Evolutionary conservation across 371 early-diverging fungal species (phyloP), one percentile per base, ranked within the genome.

Genomic region (Hamiltosporidium tvaerminnensis): DNA sequence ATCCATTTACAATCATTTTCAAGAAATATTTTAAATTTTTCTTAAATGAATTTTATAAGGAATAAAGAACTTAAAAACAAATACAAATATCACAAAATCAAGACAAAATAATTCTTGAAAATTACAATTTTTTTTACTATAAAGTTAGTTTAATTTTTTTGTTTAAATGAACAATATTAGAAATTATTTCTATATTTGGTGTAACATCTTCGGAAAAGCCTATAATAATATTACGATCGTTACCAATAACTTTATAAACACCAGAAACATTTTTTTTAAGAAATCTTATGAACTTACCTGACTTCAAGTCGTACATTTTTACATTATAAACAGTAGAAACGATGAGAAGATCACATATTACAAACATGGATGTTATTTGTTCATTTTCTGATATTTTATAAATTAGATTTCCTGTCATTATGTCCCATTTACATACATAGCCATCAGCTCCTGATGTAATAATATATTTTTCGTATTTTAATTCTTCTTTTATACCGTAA

Each of bases 391-490:
- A 10, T n/a, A 77, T 73, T 10, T 23, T 59, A 54, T 69, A 73
- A 0, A 59, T 55, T 2, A 63, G 33, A 34, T 16, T 39, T 2
- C 55, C 36, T 34, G 44, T 66, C 31, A 33, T 2, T 53, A 72
- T 7, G 47, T 71, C 60, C 70, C 72, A 77, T 54, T 71, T 73
- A 37, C 49, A 36, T 10, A 77, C 10, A 10, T 36, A 53, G n/a
- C 76, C 68, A 60, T 67, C 68, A 30, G 61, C 62, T 4, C 71
- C 73, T 3, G 69, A 59, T 30, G 70, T 65, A 30, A 75, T 49
- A 36, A 77, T n/a, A 63, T 55, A 67, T 23, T 23, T 23, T 23
- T 23, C 23, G 23, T 23, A 23, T 23, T 23, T 23, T 23, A 23
- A 23, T 37, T 55, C 37, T 14, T 62, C 63, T 7, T 64, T 68